Conservation (phyloP, 208 protist species). For the Crithidia fasciculata region DNA sequence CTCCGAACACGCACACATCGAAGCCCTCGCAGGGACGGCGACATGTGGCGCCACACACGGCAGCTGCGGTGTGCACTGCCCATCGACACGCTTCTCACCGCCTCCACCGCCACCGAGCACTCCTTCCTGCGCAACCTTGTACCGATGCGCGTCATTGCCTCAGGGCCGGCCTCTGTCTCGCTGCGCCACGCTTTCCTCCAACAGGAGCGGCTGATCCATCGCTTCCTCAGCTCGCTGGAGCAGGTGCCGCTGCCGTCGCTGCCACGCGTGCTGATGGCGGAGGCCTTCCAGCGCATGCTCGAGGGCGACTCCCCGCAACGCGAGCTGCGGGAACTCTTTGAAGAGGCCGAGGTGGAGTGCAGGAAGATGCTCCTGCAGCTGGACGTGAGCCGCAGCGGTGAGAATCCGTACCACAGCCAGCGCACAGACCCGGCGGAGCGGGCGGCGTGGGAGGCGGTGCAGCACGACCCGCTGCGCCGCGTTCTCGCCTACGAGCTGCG, state of each 20-base stretch:
- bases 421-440: conserved; percentile 24
- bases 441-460: conserved; percentile 40
- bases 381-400: conserved; percentile 19
- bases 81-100: background rate
- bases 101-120: conserved; percentile 24
- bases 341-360: conserved; percentile 69
- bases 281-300: conserved; percentile 81
- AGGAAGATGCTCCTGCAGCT: conserved; percentile 57
- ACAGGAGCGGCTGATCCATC: conserved; percentile 61
- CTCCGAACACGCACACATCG: too few relatives aligned
- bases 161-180: conserved; percentile 54
- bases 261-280: conserved; percentile 84
- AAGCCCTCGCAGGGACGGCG: background rate
- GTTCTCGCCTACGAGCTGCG: conserved; percentile 80
- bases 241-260: conserved; percentile 70
- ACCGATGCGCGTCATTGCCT: conserved; percentile 67
- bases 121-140: conserved; percentile 81
- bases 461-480: conserved; percentile 56
- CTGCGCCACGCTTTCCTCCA: conserved; percentile 82
- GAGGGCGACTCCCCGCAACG: conserved; percentile 74
- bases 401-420: conserved; percentile 1
- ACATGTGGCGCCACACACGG: conserved; percentile 2
- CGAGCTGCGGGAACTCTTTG: conserved; percentile 78
- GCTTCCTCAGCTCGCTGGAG: conserved; percentile 65
- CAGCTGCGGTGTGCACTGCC: conserved; percentile 1